A percentile compares a stretch with the other conserved stretches of the same genome.
phyloP scores from a whole-genome alignment of 1,284 basidiomycete genomes.

The Papiliotrema terrestris region DNA sequence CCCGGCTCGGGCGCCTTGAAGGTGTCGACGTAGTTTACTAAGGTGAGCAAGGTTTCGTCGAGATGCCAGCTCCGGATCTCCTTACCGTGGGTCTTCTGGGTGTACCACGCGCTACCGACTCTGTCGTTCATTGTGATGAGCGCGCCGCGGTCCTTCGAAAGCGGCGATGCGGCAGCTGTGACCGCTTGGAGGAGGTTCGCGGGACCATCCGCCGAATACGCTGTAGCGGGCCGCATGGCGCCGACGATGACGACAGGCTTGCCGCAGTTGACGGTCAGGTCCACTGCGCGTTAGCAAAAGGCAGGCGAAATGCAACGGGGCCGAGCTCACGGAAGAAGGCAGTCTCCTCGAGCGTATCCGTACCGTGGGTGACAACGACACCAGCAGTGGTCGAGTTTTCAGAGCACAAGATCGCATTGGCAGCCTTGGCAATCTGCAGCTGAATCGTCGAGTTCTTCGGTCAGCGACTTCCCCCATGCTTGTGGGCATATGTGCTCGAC shows the following conservation, averaged over 20 bases:
- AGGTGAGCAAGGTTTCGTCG: too few species aligned
- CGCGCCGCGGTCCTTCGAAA: conserved; percentile 27
- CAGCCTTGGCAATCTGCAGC: conserved; percentile 16
- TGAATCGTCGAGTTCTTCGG: conserved; percentile 17
- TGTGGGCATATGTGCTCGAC: too few species aligned
- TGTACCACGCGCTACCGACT: conserved; percentile 35
- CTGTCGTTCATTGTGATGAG: conserved; percentile 41
- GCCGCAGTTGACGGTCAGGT: conserved; percentile 16
- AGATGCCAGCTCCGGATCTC: background rate
- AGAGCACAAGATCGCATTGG: conserved; percentile 18
- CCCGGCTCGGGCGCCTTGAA: conserved; percentile 39
- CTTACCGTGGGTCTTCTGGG: conserved; percentile 30
- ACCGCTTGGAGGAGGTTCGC: conserved; percentile 40
- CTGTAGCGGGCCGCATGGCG: conserved; percentile 42
- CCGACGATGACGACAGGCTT: conserved; percentile 43
- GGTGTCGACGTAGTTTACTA: conserved; percentile 33
- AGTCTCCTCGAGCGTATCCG: conserved; percentile 38
- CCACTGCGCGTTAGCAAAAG: background rate
- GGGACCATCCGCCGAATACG: conserved; percentile 35
- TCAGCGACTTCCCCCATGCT: background rate
- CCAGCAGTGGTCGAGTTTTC: conserved; percentile 11
- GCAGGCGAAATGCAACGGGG: too few species aligned
- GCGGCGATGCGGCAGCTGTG: conserved; percentile 22
- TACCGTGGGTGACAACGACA: conserved; percentile 19
- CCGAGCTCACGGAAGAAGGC: conserved; percentile 20